phyloP scores from a whole-genome alignment of 129 eudicot genomes.

The Arctium minus region DNA sequence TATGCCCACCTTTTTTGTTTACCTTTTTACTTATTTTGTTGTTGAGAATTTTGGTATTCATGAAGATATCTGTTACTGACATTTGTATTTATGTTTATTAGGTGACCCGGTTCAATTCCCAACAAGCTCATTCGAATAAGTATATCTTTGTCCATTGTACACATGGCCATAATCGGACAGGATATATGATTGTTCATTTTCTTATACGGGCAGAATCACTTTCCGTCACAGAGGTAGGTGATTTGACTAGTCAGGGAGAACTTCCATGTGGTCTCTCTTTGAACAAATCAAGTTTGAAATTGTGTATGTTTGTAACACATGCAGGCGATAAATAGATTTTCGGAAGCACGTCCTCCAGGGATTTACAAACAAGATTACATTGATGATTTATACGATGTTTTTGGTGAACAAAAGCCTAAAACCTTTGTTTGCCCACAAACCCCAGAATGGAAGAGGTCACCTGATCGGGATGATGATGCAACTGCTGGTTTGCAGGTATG shows the following conservation, averaged over 20 bases:
- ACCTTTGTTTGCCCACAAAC: constrained; percentile 57
- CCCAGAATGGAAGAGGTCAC: constrained; percentile 68
- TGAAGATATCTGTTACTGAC: constrained; percentile 11
- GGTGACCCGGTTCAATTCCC: constrained; percentile 43
- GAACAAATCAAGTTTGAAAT: constrained; percentile 4
- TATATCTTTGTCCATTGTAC: constrained; percentile 60
- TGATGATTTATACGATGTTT: constrained; percentile 45
- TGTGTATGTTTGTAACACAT: constrained; percentile 9
- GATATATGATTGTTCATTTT: constrained; percentile 64
- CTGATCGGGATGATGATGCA: constrained; percentile 53
- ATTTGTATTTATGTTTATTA: constrained; percentile 21
- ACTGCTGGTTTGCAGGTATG: constrained; percentile 43
- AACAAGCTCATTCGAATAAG: constrained; percentile 38
- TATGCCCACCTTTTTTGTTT: background rate
- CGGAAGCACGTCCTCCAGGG: constrained; percentile 59
- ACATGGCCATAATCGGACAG: constrained; percentile 75
- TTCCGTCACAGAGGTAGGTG: constrained; percentile 58
- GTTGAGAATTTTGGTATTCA: background rate
- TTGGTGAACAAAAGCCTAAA: constrained; percentile 48
- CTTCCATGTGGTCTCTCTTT: background rate
- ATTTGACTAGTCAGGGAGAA: background rate
- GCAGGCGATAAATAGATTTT: constrained; percentile 60
- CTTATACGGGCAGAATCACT: constrained; percentile 41
- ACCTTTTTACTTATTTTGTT: background rate
- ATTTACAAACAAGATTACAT: constrained; percentile 66